phyloP scores from a whole-genome alignment of 2,329 filamentous ascomycete species.

The Trichoderma asperellum region DNA sequence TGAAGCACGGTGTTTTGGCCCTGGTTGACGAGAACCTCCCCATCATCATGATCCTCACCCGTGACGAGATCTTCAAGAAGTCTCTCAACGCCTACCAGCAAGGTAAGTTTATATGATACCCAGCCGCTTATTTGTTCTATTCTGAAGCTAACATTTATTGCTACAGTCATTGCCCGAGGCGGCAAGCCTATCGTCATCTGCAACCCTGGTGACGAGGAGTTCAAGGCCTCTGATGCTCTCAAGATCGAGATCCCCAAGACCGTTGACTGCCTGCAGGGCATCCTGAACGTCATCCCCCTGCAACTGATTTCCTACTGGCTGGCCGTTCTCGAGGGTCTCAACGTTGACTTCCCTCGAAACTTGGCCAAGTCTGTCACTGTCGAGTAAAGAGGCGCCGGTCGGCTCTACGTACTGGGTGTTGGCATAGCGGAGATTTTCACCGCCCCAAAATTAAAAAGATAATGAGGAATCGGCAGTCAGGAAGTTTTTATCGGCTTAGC shows the following conservation, averaged over 20 bases:
- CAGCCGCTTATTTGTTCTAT: background rate
- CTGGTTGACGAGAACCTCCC: slow-evolving; percentile 97
- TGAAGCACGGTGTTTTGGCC: slow-evolving; percentile 97
- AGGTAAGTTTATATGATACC: slow-evolving; percentile 55
- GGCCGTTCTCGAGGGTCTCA: slow-evolving; percentile 91
- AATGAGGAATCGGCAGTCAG: slow-evolving; percentile 33
- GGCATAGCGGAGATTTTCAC: background rate
- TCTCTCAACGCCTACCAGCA: slow-evolving; percentile 99
- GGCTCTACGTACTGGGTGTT: slow-evolving; percentile 12
- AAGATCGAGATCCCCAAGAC: slow-evolving; percentile 98
- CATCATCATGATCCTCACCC: slow-evolving; percentile 99
- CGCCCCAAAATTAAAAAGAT: slow-evolving; percentile 15
- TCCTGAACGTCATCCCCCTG: slow-evolving; percentile 95
- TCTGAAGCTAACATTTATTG: slow-evolving; percentile 31
- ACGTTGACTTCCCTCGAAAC: slow-evolving; percentile 98
- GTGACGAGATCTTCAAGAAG: slow-evolving; percentile 95
- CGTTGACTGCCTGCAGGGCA: slow-evolving; percentile 91
- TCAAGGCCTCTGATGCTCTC: slow-evolving; percentile 83
- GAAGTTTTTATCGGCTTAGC: slow-evolving; percentile 30
- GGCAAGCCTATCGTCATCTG: slow-evolving; percentile 99
- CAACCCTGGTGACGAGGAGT: slow-evolving; percentile 88
- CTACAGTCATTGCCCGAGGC: slow-evolving; percentile 83
- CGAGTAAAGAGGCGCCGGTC: slow-evolving; percentile 65
- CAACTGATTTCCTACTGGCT: slow-evolving; percentile 99
- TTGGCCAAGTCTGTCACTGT: slow-evolving; percentile 98